Percentiles rank a stretch among this genome's conserved stretches.
These are phyloP conservation scores for Closterium sp. DNA, from an alignment of 139 green algal species.

Conservation along the genomic window DNA sequence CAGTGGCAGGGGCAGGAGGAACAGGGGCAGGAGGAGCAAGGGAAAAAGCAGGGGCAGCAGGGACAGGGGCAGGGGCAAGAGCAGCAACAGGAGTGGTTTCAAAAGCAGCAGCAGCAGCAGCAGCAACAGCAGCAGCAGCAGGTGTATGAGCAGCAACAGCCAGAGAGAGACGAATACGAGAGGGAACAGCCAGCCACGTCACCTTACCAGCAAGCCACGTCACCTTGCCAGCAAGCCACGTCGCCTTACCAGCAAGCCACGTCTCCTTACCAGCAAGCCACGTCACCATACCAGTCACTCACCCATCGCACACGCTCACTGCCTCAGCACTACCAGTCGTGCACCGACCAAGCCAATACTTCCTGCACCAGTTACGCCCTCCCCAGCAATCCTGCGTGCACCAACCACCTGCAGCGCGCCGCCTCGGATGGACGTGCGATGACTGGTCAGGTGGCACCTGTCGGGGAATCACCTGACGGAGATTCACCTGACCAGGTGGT, in stretches of 20 bases:
- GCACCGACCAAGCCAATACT: not conserved
- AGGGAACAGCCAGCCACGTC: not conserved
- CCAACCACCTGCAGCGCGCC: not conserved
- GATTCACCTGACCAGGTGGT: not conserved
- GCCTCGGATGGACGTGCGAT: not conserved
- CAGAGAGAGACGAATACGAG: not conserved
- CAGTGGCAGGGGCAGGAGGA: not conserved
- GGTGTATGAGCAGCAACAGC: not conserved
- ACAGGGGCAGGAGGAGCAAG: not conserved
- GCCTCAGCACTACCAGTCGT: not conserved
- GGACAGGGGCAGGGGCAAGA: not conserved
- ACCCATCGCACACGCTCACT: not conserved
- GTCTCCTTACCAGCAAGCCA: not conserved
- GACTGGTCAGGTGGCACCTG: not conserved
- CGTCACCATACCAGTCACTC: not conserved
- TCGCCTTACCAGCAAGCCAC: not conserved
- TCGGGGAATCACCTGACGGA: too few species aligned
- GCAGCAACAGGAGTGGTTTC: not conserved
- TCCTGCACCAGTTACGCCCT: not conserved
- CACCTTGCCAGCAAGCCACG: not conserved
- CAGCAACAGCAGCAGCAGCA: not conserved
- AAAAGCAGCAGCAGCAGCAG: not conserved
- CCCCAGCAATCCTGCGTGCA: not conserved
- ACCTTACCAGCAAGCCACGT: not conserved
- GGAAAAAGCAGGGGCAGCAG: not conserved